Conservation (phyloP, 768 basidiomycete genomes). For the Exidia glandulosa region DNA sequence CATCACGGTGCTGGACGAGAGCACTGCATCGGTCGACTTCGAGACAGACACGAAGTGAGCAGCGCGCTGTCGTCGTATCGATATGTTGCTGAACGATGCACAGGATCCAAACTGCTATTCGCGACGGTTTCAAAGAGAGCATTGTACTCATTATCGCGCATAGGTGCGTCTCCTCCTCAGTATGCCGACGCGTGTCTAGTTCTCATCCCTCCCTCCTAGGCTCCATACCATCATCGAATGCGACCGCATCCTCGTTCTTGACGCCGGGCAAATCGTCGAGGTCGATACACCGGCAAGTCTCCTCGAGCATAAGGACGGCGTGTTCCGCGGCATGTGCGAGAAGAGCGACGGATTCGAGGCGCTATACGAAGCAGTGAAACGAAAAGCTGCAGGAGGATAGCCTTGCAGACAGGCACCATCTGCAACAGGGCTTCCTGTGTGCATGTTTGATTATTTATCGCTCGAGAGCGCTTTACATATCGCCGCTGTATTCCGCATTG, state of each 20-base stretch:
- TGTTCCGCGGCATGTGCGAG: slow-evolving; percentile 82
- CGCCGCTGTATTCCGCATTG: too few relatives aligned
- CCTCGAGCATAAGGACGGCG: slow-evolving; percentile 44
- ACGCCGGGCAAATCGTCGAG: slow-evolving; percentile 64
- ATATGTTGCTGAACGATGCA: slow-evolving; percentile 3
- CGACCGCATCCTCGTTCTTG: slow-evolving; percentile 32
- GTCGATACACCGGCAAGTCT: slow-evolving; percentile 69
- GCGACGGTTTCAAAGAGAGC: slow-evolving; percentile 27
- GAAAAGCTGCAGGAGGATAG: too few relatives aligned
- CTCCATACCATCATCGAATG: slow-evolving; percentile 21
- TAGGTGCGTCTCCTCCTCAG: slow-evolving; percentile 5
- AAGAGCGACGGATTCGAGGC: slow-evolving; percentile 28
- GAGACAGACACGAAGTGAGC: neutral
- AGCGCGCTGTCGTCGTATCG: slow-evolving; percentile 4
- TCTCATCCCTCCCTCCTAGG: slow-evolving; percentile 12
- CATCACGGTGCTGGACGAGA: slow-evolving; percentile 17
- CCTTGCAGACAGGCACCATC: too few relatives aligned
- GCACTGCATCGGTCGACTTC: neutral
- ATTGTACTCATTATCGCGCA: slow-evolving; percentile 46
- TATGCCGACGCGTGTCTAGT: neutral
- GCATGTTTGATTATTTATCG: too few relatives aligned
- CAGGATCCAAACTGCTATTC: slow-evolving; percentile 29
- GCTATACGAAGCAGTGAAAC: neutral
- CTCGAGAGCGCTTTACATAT: too few relatives aligned
- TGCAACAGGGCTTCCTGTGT: too few relatives aligned